Conservation (phyloP, 768 basidiomycete species). For the Agaricus blazei region DNA sequence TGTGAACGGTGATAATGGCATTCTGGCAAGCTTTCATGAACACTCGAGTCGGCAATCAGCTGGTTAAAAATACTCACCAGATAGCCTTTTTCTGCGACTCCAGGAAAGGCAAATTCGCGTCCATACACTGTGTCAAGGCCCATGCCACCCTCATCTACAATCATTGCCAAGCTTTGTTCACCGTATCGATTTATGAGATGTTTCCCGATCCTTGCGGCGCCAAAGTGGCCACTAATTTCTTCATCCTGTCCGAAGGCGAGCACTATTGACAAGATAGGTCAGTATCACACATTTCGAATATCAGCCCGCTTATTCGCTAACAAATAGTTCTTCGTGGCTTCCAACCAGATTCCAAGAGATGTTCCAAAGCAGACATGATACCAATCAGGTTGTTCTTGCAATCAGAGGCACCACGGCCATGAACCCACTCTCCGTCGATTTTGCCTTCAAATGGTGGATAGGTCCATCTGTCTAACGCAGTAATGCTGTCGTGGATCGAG, state of each 20-base stretch:
- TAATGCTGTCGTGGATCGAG: constrained; percentile 15
- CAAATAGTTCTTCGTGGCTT: constrained; percentile 21
- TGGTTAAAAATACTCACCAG: constrained; percentile 13
- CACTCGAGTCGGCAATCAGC: not conserved
- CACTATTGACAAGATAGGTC: constrained; percentile 11
- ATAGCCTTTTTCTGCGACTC: constrained; percentile 28
- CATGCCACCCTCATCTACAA: constrained; percentile 29
- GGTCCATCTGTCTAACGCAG: constrained; percentile 22
- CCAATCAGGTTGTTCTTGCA: constrained; percentile 28
- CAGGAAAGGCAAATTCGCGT: constrained; percentile 23
- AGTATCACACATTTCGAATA: not conserved
- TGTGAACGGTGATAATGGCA: constrained; percentile 22
- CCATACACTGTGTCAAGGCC: constrained; percentile 20
- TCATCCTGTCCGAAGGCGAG: constrained; percentile 29
- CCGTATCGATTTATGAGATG: constrained; percentile 20
- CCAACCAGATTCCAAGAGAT: constrained; percentile 19
- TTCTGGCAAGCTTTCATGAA: constrained; percentile 16
- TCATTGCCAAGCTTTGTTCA: constrained; percentile 24
- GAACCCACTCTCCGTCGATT: constrained; percentile 22
- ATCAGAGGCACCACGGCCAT: constrained; percentile 25
- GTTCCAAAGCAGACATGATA: constrained; percentile 25
- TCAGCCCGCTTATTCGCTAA: constrained; percentile 3
- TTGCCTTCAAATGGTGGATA: constrained; percentile 25
- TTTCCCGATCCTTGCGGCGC: constrained; percentile 21
- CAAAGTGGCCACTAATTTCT: constrained; percentile 25